phyloP scores from a whole-genome alignment of 2,329 filamentous ascomycete genomes.

The Laburnicola sp. region DNA sequence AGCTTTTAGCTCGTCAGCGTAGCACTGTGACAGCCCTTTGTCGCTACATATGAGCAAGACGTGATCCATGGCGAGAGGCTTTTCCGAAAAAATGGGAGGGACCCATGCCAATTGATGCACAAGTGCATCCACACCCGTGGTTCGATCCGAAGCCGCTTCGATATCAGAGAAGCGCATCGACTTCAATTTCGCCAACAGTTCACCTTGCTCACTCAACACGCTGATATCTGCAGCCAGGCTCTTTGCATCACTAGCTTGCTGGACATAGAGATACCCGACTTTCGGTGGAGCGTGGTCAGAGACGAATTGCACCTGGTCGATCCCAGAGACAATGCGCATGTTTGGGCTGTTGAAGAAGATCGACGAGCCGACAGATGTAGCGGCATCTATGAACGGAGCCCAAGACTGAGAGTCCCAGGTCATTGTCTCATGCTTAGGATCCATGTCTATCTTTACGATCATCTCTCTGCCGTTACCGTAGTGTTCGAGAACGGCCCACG shows the following conservation, averaged over 20 bases:
- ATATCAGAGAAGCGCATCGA: conserved; percentile 48
- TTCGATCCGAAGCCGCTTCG: conserved; percentile 37
- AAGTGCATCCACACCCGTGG: conserved; percentile 31
- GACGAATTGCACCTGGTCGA: conserved; percentile 34
- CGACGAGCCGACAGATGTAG: conserved; percentile 49
- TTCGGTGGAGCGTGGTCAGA: conserved; percentile 32
- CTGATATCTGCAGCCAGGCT: conserved; percentile 36
- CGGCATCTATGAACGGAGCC: conserved; percentile 49
- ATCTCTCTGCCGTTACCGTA: conserved; percentile 46
- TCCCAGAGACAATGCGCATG: conserved; percentile 45
- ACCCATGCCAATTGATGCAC: conserved; percentile 48
- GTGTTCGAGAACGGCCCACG: conserved; percentile 49
- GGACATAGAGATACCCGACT: conserved; percentile 42
- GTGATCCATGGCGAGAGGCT: conserved; percentile 28
- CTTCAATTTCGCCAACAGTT: conserved; percentile 37
- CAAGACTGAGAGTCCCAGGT: conserved; percentile 40
- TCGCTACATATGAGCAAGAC: conserved; percentile 34
- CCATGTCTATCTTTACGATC: conserved; percentile 47
- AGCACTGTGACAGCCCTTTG: conserved; percentile 17
- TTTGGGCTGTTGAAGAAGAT: conserved; percentile 45
- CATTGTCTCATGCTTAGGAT: conserved; percentile 21
- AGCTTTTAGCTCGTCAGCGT: conserved; percentile 20
- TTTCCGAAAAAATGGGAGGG: conserved; percentile 38
- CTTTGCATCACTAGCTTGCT: conserved; percentile 29
- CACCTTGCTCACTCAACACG: conserved; percentile 33